Conservation (phyloP, 2,329 filamentous ascomycete genomes). For the Ceratocystis eucalypticola region DNA sequence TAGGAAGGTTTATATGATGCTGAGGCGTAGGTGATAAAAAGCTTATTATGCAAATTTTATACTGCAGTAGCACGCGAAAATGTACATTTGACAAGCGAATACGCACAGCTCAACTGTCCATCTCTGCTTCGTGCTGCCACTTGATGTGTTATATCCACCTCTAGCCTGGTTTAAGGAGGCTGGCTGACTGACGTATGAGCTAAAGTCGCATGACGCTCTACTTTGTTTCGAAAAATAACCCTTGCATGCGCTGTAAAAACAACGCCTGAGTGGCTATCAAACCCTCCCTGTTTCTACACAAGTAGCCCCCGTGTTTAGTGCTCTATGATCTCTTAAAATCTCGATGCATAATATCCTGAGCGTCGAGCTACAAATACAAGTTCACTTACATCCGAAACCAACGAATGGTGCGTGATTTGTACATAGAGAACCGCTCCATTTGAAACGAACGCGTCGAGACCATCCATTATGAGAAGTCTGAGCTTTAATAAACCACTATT, state of each 20-base stretch:
- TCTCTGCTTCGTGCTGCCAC: neutral
- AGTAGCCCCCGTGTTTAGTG: no score
- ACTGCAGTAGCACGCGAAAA: neutral
- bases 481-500: neutral
- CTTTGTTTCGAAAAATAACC: neutral
- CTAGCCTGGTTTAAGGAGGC: neutral
- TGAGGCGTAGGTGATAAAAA: neutral
- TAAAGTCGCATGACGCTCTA: neutral
- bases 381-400: no score
- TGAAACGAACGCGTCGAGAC: neutral
- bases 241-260: neutral
- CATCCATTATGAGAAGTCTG: neutral
- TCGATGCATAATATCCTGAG: no score
- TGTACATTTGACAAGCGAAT: neutral
- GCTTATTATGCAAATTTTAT: no score
- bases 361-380: no score
- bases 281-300: neutral
- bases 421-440: no score
- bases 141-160: neutral
- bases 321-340: no score
- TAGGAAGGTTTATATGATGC: neutral
- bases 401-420: no score
- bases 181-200: neutral
- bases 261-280: neutral
- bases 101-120: neutral